Conservation (phyloP, 176 grass and related monocot species). For the Dendrocalamus sinicus region DNA sequence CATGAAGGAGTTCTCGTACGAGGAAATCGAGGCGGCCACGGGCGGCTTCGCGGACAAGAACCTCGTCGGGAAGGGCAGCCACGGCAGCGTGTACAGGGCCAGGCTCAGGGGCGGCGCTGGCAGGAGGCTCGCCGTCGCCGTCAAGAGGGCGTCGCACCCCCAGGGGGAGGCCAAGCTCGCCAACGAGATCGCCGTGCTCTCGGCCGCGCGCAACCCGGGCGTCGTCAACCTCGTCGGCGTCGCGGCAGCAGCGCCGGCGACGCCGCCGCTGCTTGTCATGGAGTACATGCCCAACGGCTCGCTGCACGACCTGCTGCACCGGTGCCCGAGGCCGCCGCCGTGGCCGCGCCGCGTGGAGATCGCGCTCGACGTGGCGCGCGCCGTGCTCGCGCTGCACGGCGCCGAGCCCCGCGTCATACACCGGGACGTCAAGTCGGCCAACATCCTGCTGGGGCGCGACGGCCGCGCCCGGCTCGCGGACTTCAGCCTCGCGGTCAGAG, state of each 20-base stretch:
- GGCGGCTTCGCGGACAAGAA: conserved; percentile 64
- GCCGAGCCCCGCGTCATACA: conserved; percentile 60
- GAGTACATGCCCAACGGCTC: conserved; percentile 87
- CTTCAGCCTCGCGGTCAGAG: conserved; percentile 87
- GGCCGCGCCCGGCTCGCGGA: conserved; percentile 72
- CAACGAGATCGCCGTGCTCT: conserved; percentile 88
- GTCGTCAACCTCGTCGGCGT: conserved; percentile 72
- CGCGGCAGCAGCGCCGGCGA: not conserved
- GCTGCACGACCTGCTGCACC: conserved; percentile 83
- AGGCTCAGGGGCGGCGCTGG: conserved; percentile 32
- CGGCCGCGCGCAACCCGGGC: conserved; percentile 49
- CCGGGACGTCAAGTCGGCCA: conserved; percentile 91
- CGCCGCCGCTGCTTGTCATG: conserved; percentile 65
- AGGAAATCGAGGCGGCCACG: conserved; percentile 77
- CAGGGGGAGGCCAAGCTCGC: conserved; percentile 66
- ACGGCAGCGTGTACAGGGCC: conserved; percentile 82
- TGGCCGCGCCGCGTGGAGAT: conserved; percentile 68
- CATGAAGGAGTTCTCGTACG: conserved; percentile 82
- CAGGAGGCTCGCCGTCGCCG: conserved; percentile 41
- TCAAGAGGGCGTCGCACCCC: conserved; percentile 61
- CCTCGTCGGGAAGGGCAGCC: conserved; percentile 91
- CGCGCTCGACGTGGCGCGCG: conserved; percentile 76
- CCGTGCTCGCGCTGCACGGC: conserved; percentile 67
- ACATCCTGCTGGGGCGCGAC: conserved; percentile 71
- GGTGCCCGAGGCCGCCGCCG: conserved; percentile 52